Evolutionary conservation across 331 rosid species (phyloP).

Genomic region (Rhamnella rubrinervis): DNA sequence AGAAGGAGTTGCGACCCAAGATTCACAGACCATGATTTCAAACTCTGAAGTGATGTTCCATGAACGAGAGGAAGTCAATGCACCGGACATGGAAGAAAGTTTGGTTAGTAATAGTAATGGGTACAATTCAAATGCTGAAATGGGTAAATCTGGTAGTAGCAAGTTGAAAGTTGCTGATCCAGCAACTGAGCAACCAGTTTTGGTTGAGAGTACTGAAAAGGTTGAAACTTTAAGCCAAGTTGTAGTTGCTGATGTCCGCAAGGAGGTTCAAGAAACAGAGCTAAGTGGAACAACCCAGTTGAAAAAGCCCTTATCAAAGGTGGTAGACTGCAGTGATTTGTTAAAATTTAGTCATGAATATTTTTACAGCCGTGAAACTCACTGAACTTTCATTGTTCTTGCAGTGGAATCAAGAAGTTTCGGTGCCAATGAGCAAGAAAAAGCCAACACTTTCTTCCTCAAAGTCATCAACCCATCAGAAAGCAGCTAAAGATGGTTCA

Average conservation of each 20-base stretch:
- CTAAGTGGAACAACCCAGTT: constrained; percentile 31
- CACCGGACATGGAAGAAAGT: constrained; percentile 9
- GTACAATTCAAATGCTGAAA: constrained; percentile 20
- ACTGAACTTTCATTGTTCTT: constrained; percentile 16
- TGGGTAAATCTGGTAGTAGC: constrained; percentile 27
- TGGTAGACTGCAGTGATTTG: constrained; percentile 19
- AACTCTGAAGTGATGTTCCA: constrained; percentile 27
- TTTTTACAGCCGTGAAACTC: constrained; percentile 6
- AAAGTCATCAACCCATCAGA: constrained; percentile 32
- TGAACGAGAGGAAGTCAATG: constrained; percentile 29
- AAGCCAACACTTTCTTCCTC: constrained; percentile 50
- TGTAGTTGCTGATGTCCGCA: constrained; percentile 27
- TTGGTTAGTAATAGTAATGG: neutral
- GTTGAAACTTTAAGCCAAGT: constrained; percentile 39
- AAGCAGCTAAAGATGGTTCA: constrained; percentile 39
- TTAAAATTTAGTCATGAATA: neutral
- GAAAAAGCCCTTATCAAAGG: constrained; percentile 50
- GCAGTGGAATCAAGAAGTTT: constrained; percentile 47
- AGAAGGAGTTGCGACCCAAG: neutral
- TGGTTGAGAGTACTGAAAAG: constrained; percentile 29
- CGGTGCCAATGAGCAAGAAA: constrained; percentile 37
- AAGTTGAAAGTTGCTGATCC: constrained; percentile 23
- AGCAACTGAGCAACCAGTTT: constrained; percentile 22
- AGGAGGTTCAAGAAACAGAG: constrained; percentile 40
- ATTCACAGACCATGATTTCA: constrained; percentile 22